Percentiles rank a stretch among this genome's conserved stretches.
phyloP scores from a whole-genome alignment of 768 basidiomycete genomes.

The Suillus subalutaceus region DNA sequence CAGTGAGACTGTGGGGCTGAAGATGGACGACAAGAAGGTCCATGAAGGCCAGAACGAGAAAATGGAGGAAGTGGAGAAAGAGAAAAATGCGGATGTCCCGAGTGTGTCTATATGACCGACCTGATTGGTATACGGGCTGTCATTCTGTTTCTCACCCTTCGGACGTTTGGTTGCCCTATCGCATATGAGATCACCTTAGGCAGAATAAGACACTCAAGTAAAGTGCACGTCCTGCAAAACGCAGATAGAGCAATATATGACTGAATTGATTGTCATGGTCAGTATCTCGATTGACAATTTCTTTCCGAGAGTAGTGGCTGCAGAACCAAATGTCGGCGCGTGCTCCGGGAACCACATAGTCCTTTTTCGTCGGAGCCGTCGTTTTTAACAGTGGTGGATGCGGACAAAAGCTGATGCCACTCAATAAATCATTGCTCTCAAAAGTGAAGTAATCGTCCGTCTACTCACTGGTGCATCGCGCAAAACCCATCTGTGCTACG shows the following conservation, averaged over 20 bases:
- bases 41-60: conserved; percentile 1
- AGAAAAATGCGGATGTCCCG: conserved; percentile 8
- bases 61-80: neutral
- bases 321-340: too few relatives aligned
- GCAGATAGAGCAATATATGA: neutral
- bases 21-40: conserved; percentile 11
- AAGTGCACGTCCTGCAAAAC: conserved; percentile 8
- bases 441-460: too few relatives aligned
- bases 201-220: neutral
- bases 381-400: too few relatives aligned
- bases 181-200: neutral
- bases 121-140: neutral
- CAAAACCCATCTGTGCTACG: too few relatives aligned
- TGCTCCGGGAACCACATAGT: too few relatives aligned
- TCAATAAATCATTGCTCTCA: too few relatives aligned
- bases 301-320: too few relatives aligned
- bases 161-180: neutral
- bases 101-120: conserved; percentile 27
- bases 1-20: conserved; percentile 8
- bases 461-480: too few relatives aligned
- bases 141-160: neutral
- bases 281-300: too few relatives aligned
- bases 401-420: too few relatives aligned
- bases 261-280: too few relatives aligned
- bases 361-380: too few relatives aligned